Base-by-base conservation (phyloP, 176 grass and related monocot genomes). In the Olyra latifolia region DNA sequence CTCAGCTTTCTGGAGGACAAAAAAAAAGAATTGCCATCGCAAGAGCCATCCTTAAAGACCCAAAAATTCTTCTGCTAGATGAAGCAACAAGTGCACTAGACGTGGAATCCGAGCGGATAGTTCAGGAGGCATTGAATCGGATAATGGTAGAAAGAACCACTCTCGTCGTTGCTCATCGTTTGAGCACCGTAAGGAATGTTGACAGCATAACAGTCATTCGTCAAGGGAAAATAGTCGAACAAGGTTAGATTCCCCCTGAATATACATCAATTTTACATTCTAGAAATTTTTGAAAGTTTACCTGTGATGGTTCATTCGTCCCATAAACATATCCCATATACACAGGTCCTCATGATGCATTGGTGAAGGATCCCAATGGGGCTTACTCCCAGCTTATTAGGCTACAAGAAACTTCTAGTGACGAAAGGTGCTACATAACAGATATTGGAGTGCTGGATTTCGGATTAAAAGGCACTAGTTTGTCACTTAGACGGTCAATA, bases 1-100 rank as follows among this genome's bases (percentile, higher is more conserved):
- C 91, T 61, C 91, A 94, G 43, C 91, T 94, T 57, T 97, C 94
- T n/a, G 94, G 94, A 11, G 94, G 94, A 44, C 94, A 97, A 71
- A 94, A 97, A 74, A 91, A 97, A 76, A 94, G 91, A 69, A 87
- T 94, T 86, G 94, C 89, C 62, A 94, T 97, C 42, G 94, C 94
- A n/a, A 97, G 94, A 79, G 94, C 94, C 48, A 91, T 97, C 50
- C 63, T 97, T 28, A 97, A 94, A 82, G 80, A 91, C 29, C 94
- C 94, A 63, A 91, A 89, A 73, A 97, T 97, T 43, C 68, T 97
- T 62, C 80, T 97, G 65, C 81, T 97, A 48, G 94, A 97, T 72
- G 94, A 97, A 89, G 94, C 94, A 79, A 97, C 94, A 62, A 97
- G 91, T 75, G 94, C 94, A 66, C 40, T 97, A 75, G 94, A 97